Evolutionary conservation across 2,329 filamentous ascomycete species (phyloP).

Genomic region (Penicillium sp.): DNA sequence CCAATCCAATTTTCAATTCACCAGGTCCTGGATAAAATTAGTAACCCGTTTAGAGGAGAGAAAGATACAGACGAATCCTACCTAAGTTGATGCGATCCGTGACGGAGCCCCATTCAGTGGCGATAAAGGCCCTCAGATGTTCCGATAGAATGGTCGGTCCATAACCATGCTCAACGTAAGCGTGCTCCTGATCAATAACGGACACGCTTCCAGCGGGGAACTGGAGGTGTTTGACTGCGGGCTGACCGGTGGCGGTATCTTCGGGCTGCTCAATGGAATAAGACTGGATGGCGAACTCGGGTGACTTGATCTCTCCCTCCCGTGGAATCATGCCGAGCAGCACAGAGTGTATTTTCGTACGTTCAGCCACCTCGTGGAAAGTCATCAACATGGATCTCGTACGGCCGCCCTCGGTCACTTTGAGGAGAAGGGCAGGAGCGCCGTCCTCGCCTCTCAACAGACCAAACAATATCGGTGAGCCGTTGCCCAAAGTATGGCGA

Average conservation of each 20-base stretch:
- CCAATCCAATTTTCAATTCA: slow-evolving; percentile 66
- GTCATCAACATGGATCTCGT: slow-evolving; percentile 73
- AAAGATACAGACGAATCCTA: slow-evolving; percentile 28
- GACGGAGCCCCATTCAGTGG: slow-evolving; percentile 72
- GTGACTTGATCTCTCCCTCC: slow-evolving; percentile 66
- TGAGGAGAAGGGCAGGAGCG: slow-evolving; percentile 66
- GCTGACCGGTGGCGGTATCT: slow-evolving; percentile 31
- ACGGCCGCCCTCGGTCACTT: slow-evolving; percentile 63
- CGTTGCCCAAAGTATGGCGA: slow-evolving; percentile 65
- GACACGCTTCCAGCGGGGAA: slow-evolving; percentile 39
- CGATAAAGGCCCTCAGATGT: slow-evolving; percentile 69
- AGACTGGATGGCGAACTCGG: slow-evolving; percentile 64
- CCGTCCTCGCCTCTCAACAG: slow-evolving; percentile 71
- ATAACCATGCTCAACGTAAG: slow-evolving; percentile 53
- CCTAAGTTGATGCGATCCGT: slow-evolving; percentile 80
- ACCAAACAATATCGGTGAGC: slow-evolving; percentile 71
- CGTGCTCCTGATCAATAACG: slow-evolving; percentile 69
- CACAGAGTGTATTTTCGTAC: slow-evolving; percentile 68
- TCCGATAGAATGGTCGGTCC: slow-evolving; percentile 72
- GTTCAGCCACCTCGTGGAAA: slow-evolving; percentile 70
- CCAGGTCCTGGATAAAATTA: slow-evolving; percentile 54
- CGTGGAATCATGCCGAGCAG: slow-evolving; percentile 70
- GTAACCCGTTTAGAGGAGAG: not conserved
- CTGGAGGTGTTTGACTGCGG: slow-evolving; percentile 34
- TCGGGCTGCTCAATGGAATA: slow-evolving; percentile 59